Conservation (phyloP, 441 rosid species). For the Corymbia citriodora region DNA sequence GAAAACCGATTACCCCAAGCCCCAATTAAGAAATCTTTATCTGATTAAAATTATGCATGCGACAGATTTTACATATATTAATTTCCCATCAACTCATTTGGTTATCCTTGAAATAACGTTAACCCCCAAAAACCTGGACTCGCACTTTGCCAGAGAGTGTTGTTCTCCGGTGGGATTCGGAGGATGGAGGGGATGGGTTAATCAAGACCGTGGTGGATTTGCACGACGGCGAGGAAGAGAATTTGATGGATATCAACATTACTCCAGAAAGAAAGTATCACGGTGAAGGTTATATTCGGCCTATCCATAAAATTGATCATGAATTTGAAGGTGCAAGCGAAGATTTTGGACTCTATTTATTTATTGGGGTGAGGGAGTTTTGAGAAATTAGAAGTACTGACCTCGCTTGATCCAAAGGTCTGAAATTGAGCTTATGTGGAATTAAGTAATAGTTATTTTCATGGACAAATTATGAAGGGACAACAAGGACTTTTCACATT, state of each 20-base stretch:
- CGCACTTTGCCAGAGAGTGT: neutral
- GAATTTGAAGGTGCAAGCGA: neutral
- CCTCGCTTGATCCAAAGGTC: neutral
- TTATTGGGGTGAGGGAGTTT: too few species aligned
- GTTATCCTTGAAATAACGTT: neutral
- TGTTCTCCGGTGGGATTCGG: constrained; percentile 1
- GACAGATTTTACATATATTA: too few species aligned
- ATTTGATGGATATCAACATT: neutral
- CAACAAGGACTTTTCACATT: neutral
- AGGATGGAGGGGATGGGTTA: constrained; percentile 14
- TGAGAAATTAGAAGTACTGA: neutral
- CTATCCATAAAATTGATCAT: neutral
- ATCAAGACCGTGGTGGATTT: constrained; percentile 10
- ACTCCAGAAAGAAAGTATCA: neutral
- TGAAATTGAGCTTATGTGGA: neutral
- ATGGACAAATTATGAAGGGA: neutral
- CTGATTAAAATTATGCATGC: neutral
- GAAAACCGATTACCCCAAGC: neutral
- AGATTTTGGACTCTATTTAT: neutral
- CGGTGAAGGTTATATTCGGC: neutral
- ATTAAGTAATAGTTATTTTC: too few species aligned
- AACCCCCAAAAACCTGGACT: neutral
- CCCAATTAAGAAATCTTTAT: neutral
- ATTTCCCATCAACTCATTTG: neutral
- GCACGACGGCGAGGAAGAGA: neutral